A percentile compares a stretch with the other conserved stretches of the same genome.
Conservation (phyloP, 2,329 filamentous ascomycete genomes). For the Whalleya microplaca region DNA sequence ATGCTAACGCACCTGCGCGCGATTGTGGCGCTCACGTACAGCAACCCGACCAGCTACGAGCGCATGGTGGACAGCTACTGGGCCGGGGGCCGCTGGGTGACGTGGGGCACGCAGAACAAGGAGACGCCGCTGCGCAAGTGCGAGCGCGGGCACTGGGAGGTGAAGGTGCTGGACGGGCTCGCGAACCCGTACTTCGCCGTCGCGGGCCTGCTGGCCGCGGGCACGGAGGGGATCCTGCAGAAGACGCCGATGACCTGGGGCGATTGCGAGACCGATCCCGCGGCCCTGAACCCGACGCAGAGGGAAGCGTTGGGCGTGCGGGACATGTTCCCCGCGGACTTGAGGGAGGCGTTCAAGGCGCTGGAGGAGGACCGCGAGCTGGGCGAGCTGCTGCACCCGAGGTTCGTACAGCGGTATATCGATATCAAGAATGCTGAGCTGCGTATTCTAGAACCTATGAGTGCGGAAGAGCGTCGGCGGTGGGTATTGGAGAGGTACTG, state of each 20-base stretch:
- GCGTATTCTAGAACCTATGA: slow-evolving; percentile 54
- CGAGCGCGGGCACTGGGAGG: slow-evolving; percentile 71
- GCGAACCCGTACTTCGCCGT: slow-evolving; percentile 78
- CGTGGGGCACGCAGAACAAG: slow-evolving; percentile 82
- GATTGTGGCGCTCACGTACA: slow-evolving; percentile 71
- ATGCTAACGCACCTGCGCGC: slow-evolving; percentile 68
- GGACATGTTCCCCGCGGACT: slow-evolving; percentile 55
- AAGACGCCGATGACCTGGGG: slow-evolving; percentile 48
- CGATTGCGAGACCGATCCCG: slow-evolving; percentile 61
- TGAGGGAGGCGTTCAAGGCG: slow-evolving; percentile 58
- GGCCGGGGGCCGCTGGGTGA: slow-evolving; percentile 77
- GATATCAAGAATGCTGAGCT: slow-evolving; percentile 63
- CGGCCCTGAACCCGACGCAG: slow-evolving; percentile 49
- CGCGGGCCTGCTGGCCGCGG: slow-evolving; percentile 63
- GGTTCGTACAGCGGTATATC: slow-evolving; percentile 60
- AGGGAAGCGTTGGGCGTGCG: slow-evolving; percentile 56
- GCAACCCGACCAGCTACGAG: slow-evolving; percentile 69
- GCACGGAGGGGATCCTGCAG: slow-evolving; percentile 56
- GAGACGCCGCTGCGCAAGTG: slow-evolving; percentile 75
- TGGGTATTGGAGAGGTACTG: slow-evolving; percentile 72
- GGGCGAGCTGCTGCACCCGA: slow-evolving; percentile 47
- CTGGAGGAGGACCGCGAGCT: slow-evolving; percentile 54
- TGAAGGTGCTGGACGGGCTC: slow-evolving; percentile 77
- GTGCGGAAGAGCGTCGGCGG: slow-evolving; percentile 47
- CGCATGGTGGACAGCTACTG: slow-evolving; percentile 71